phyloP scores from a whole-genome alignment of 2,329 filamentous ascomycete species.

The Cercospora sp. region DNA sequence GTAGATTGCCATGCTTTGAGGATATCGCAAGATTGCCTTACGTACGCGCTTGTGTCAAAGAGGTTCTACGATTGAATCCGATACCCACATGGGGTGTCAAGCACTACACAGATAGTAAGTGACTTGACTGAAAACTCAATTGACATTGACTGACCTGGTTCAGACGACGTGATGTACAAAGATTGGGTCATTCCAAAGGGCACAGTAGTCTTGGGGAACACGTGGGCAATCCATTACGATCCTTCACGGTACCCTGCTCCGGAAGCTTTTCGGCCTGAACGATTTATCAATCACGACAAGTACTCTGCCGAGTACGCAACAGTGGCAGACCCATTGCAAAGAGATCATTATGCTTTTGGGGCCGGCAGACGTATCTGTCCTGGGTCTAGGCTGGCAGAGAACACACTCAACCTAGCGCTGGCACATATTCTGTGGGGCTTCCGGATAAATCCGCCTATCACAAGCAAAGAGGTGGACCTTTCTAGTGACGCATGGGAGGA shows the following conservation, averaged over 20 bases:
- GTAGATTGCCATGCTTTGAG: conserved; percentile 29
- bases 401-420: conserved; percentile 5
- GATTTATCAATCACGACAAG: conserved; percentile 7
- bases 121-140: background rate
- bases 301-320: background rate
- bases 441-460: background rate
- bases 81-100: background rate
- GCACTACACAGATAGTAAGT: background rate
- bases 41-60: conserved; percentile 33
- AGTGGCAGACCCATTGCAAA: conserved; percentile 6
- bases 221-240: conserved; percentile 14
- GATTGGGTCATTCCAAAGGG: conserved; percentile 17
- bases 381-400: conserved; percentile 14
- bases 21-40: conserved; percentile 35
- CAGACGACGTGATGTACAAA: conserved; percentile 25
- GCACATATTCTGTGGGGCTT: conserved; percentile 9
- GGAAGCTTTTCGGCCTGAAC: conserved; percentile 14
- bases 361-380: conserved; percentile 18
- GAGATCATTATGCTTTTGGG: conserved; percentile 16
- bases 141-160: conserved; percentile 39
- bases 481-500: background rate
- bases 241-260: conserved; percentile 15
- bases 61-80: conserved; percentile 38
- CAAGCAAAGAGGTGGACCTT: background rate
- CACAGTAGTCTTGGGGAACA: conserved; percentile 8